These are phyloP conservation scores for Solanum sitiens DNA, from an alignment of 257 asterid genomes.

Conservation along the genomic window DNA sequence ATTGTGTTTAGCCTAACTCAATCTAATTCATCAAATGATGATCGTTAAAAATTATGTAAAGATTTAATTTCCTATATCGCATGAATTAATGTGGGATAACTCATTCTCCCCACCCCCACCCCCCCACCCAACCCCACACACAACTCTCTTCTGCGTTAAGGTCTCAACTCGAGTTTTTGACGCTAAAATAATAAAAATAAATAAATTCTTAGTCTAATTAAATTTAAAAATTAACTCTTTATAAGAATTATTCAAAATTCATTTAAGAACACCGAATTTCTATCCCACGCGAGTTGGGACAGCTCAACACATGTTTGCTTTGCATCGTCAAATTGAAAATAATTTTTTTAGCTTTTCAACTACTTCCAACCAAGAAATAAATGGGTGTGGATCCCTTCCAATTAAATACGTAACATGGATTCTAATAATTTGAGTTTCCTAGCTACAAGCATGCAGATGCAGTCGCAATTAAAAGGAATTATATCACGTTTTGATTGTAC, in stretches of 20 bases:
- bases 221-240: not conserved
- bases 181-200: not conserved
- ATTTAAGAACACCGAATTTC: too few relatives aligned
- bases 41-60: not conserved
- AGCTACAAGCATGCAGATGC: not conserved
- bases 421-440: too few relatives aligned
- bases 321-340: not conserved
- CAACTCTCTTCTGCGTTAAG: not conserved
- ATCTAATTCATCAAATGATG: not conserved
- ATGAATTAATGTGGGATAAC: not conserved
- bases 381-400: not conserved
- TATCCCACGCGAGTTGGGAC: not conserved
- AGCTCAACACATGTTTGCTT: not conserved
- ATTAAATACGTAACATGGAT: not conserved
- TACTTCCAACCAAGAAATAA: not conserved
- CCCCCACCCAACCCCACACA: not conserved
- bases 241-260: not conserved
- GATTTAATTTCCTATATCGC: not conserved
- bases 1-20: not conserved
- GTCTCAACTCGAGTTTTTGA: not conserved
- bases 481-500: not conserved
- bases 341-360: not conserved
- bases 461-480: not conserved
- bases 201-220: not conserved
- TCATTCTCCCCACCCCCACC: not conserved